Percentiles rank a stretch among this genome's conserved stretches.
Conservation (phyloP, 306 rosid genomes). For the Biancaea sappan region DNA sequence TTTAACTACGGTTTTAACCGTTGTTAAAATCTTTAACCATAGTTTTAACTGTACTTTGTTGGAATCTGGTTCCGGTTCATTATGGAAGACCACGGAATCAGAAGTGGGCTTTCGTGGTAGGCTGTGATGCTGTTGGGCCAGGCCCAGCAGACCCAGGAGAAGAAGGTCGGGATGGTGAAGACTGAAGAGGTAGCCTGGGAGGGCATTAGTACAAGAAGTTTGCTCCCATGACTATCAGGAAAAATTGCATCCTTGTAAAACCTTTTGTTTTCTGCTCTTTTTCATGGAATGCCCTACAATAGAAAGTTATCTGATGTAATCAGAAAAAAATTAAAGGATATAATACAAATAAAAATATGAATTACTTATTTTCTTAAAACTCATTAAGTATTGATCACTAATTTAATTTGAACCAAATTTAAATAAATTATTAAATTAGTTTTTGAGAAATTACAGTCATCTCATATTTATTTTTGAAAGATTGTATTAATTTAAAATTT, state of each 20-base stretch:
- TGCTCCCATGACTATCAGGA: conserved; percentile 69
- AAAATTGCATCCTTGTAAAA: conserved; percentile 80
- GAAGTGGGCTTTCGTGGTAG: conserved; percentile 96
- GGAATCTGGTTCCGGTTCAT: too few relatives aligned
- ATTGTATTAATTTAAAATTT: too few relatives aligned
- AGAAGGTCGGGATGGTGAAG: conserved; percentile 79
- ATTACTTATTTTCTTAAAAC: too few relatives aligned
- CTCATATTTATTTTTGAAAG: too few relatives aligned
- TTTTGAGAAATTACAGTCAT: too few relatives aligned
- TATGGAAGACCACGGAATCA: conserved; percentile 89
- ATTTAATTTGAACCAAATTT: too few relatives aligned
- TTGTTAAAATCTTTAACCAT: too few relatives aligned
- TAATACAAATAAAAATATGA: neutral
- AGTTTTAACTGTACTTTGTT: too few relatives aligned
- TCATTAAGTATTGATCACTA: too few relatives aligned
- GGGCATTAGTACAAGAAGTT: conserved; percentile 84
- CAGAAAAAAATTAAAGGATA: conserved; percentile 29
- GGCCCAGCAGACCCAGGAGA: conserved; percentile 98
- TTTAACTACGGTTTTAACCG: too few relatives aligned
- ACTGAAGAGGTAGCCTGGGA: conserved; percentile 89
- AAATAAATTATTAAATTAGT: too few relatives aligned
- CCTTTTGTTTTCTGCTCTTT: conserved; percentile 65
- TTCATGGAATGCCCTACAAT: conserved; percentile 92
- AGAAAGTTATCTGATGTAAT: conserved; percentile 36
- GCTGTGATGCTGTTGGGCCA: conserved; percentile 94